Base-by-base conservation (phyloP, 1,284 basidiomycete genomes). In the Polyporus tsugae region DNA sequence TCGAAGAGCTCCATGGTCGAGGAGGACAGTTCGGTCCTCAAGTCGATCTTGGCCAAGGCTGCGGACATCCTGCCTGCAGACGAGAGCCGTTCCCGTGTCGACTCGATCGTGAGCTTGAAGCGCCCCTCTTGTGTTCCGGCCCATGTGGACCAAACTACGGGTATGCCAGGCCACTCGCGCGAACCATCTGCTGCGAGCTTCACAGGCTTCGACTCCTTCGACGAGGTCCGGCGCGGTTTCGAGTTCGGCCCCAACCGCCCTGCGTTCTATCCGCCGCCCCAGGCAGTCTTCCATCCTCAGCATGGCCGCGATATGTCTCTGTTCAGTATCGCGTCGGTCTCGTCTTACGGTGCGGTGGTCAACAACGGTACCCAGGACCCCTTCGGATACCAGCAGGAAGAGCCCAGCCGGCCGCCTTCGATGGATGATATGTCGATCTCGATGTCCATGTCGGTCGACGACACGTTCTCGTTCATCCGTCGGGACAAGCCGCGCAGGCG, bases 271-370 rank as follows among this genome's bases (percentile, higher is more conserved):
- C 89, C 91, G 1, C 85, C 87, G 13, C 77, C 82, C 25, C 78
- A 76, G 2, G 77, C 82, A 19, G 73, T 74, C 55, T 76, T 79
- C 46, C 75, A 78, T 44, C 76, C 69, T 17, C 80, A 79, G 44
- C 85, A 89, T 63, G 78, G 80, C 38, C 82, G 81, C 59, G 85
- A 86, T 11, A 88, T 91, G 58, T 95, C 94, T 0, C 73, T 88
- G 9, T 86, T 91, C 78, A 95, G 92, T 75, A 90, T 95, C 60
- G 89, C 92, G 0, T 95, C 93, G 0, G 88, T 95, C 33, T 95
- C 93, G 0, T 95, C 92, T 0, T 93, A 93, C 65, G 93, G 94
- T 1, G 84, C 83, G 2, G 87, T 92, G 36, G 82, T 93, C 70
- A 85, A 91, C 64, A 79, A 84, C 17, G 91, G 92, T 38, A 80